These are phyloP conservation scores for Lachnellula arida DNA, from an alignment of 2,329 filamentous ascomycete genomes.

Conservation along the genomic window DNA sequence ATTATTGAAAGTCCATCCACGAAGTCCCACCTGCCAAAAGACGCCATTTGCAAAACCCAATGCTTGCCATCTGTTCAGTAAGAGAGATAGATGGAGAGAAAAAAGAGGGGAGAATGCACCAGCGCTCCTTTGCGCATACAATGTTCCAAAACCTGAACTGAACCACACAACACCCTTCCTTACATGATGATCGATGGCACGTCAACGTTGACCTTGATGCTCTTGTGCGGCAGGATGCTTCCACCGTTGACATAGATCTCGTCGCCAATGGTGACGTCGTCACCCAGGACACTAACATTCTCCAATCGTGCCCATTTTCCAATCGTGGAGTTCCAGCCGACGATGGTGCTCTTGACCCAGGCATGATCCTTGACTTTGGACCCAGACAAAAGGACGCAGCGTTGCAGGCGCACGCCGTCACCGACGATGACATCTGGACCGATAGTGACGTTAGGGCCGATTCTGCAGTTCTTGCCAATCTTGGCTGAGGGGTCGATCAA, in stretches of 20 bases:
- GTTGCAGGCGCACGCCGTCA: slow-evolving; percentile 89
- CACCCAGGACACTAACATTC: slow-evolving; percentile 96
- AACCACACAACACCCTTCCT: slow-evolving; percentile 19
- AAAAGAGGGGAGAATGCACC: slow-evolving; percentile 4
- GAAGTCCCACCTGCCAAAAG: slow-evolving; percentile 2
- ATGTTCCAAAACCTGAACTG: neutral
- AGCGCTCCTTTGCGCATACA: neutral
- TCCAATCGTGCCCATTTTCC: slow-evolving; percentile 94
- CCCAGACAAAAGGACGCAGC: slow-evolving; percentile 82
- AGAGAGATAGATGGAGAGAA: neutral
- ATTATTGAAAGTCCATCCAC: neutral
- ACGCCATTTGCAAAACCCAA: slow-evolving; percentile 4
- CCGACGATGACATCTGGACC: slow-evolving; percentile 88
- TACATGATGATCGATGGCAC: slow-evolving; percentile 66
- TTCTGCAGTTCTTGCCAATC: slow-evolving; percentile 97
- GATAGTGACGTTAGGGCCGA: slow-evolving; percentile 95
- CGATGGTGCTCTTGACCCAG: slow-evolving; percentile 98
- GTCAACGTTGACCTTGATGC: slow-evolving; percentile 97
- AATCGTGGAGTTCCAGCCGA: slow-evolving; percentile 96
- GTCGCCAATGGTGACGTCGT: slow-evolving; percentile 96
- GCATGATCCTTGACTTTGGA: slow-evolving; percentile 98
- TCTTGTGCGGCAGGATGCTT: slow-evolving; percentile 94
- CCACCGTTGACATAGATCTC: slow-evolving; percentile 98
- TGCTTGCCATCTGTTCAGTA: slow-evolving; percentile 1
- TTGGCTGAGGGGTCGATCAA: slow-evolving; percentile 90